Conservation (phyloP, 2,329 filamentous ascomycete genomes). For the Ciborinia camelliae region DNA sequence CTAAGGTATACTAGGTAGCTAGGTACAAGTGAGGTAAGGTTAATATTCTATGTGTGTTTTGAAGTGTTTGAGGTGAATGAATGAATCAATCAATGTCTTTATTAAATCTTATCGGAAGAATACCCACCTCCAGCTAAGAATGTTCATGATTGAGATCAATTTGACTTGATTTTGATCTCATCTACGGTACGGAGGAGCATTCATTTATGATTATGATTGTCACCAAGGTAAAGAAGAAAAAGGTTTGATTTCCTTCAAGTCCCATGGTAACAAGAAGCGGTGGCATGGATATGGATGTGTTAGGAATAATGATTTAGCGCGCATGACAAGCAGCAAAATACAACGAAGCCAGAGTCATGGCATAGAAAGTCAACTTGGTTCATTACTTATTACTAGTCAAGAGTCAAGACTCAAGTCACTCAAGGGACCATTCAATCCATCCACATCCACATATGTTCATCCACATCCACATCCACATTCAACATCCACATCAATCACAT, state of each 20-base stretch:
- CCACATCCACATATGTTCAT: not conserved
- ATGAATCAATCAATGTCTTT: too few species aligned
- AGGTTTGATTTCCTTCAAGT: too few species aligned
- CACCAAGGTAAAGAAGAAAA: not conserved
- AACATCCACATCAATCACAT: too few species aligned
- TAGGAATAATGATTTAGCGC: not conserved
- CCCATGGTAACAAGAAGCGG: not conserved
- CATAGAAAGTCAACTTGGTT: not conserved
- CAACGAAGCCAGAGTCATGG: not conserved
- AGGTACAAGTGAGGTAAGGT: not conserved
- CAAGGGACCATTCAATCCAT: slow-evolving; percentile 1
- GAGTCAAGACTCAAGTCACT: too few species aligned
- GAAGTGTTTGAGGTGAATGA: not conserved
- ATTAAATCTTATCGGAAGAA: too few species aligned
- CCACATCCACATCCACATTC: not conserved
- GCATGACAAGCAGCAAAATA: slow-evolving; percentile 5
- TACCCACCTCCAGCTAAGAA: too few species aligned
- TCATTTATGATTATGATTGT: too few species aligned
- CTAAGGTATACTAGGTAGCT: not conserved
- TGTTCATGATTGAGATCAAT: not conserved
- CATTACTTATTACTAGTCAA: too few species aligned
- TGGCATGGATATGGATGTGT: not conserved
- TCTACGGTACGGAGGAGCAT: too few species aligned
- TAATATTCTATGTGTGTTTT: not conserved
- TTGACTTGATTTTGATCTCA: not conserved